Evolutionary conservation across 805 yeast genomes (phyloP), one percentile per base, ranked within the genome.

Genomic region (Yarrowia keelungensis): DNA sequence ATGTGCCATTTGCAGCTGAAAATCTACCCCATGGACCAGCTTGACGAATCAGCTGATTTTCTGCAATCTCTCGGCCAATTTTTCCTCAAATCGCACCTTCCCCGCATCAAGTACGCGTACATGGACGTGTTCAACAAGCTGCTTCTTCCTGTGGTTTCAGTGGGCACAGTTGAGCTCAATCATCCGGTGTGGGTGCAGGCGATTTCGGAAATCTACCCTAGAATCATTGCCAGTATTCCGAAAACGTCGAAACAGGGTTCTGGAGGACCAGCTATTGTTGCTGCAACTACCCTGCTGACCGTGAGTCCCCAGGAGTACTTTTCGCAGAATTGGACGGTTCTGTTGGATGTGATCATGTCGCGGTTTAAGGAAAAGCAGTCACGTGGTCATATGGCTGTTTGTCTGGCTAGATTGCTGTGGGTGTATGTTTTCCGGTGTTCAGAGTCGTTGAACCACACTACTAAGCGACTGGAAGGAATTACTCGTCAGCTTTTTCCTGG

Each of bases 151-250:
- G 77, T 95, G 32, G 96, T 98, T 0, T 94, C 91, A 9, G 82
- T 87, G 1, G 82, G 93, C 41, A 91, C 97, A 0, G 98, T 97
- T 0, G 99, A 95, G 76, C 93, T 92, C 0, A 94, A 95, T 74
- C 97, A 94, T 76, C 99, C 99, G 3, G 87, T 89, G 0, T 95
- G 99, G 99, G 87, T 89, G 0, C 90, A 87, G 49, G 95, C 97
- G 0, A 85, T 92, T 67, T 84, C 84, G 26, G 79, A 82, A 19
- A 86, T 94, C 14, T 87, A 85, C 76, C 77, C 81, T 15, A 85
- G 84, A 15, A 83, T 82, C 49, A 83, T 86, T 9, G 81, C 85
- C 66, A 85, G 91, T 5, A 82, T 89, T 59, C 85, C 88, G 41
- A 62, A 62, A 14, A 62, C 56, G 47, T 38, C 47, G 38, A 62